These are phyloP conservation scores for Kalanchoe fedtschenkoi DNA, from an alignment of 164 flowering plant species.

Conservation along the genomic window DNA sequence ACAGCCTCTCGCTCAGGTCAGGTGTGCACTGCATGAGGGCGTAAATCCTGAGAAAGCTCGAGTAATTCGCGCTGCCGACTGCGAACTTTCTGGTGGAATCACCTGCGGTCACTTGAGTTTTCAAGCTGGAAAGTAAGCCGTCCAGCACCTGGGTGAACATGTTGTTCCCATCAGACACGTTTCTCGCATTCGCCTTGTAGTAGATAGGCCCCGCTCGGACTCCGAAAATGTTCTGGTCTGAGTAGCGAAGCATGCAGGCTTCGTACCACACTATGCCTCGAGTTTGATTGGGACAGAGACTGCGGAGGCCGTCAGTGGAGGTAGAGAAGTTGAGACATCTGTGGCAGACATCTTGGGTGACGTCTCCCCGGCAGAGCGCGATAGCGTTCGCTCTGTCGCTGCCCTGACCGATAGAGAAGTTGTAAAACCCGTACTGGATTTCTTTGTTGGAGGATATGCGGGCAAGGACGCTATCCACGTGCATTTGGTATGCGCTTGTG, in stretches of 20 bases:
- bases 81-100: background rate
- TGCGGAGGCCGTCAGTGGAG: background rate
- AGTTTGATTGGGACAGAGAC: background rate
- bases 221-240: background rate
- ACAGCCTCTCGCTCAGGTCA: background rate
- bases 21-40: background rate
- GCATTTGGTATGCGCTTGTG: slow-evolving; percentile 17
- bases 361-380: slow-evolving; percentile 25
- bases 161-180: background rate
- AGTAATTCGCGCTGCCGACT: background rate
- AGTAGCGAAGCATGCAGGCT: background rate
- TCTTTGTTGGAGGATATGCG: slow-evolving; percentile 11
- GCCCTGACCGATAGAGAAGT: slow-evolving; percentile 17
- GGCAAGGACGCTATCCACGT: slow-evolving; percentile 16
- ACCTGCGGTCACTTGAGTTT: background rate
- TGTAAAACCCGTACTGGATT: slow-evolving; percentile 20
- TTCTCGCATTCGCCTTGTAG: background rate
- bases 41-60: background rate
- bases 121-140: background rate
- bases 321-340: slow-evolving; percentile 12
- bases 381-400: slow-evolving; percentile 17
- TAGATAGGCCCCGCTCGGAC: background rate
- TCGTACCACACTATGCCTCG: background rate
- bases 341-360: slow-evolving; percentile 11
- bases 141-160: background rate